Evolutionary conservation across 345 rosid species (phyloP).

Genomic region (Citrus hindsii): DNA sequence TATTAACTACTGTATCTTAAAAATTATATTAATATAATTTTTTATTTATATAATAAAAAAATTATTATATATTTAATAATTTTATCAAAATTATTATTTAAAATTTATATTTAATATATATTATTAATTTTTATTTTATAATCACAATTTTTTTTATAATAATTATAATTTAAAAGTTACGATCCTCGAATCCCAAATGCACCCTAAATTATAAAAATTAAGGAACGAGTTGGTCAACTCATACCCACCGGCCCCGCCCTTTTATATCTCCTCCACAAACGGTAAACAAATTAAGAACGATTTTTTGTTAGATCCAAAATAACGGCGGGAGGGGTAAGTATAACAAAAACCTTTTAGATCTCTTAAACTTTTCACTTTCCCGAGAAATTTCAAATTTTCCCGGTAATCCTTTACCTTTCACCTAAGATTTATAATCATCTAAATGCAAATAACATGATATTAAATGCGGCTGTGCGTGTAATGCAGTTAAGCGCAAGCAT

Average conservation of each 20-base stretch:
- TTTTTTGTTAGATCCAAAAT: background rate
- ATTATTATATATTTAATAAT: too few relatives aligned
- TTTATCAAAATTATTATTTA: too few relatives aligned
- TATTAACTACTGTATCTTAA: rapidly evolving
- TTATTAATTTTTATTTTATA: too few relatives aligned
- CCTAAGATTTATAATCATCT: background rate
- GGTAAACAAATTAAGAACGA: background rate
- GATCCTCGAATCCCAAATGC: rapidly evolving
- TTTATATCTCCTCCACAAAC: conserved; percentile 2
- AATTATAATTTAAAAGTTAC: too few relatives aligned
- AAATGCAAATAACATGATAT: background rate
- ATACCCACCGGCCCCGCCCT: background rate
- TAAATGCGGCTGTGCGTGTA: background rate
- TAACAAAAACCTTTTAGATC: background rate
- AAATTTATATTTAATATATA: too few relatives aligned
- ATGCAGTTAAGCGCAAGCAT: conserved; percentile 27
- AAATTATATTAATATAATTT: too few relatives aligned
- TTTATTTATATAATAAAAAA: too few relatives aligned
- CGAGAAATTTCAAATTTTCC: background rate
- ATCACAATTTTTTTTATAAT: too few relatives aligned
- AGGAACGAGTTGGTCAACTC: background rate
- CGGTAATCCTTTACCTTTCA: background rate
- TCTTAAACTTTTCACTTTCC: background rate
- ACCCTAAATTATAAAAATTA: background rate
- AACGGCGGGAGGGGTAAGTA: background rate